Conservation (phyloP, 2,329 filamentous ascomycete species). For the Trichoderma endophyticum region DNA sequence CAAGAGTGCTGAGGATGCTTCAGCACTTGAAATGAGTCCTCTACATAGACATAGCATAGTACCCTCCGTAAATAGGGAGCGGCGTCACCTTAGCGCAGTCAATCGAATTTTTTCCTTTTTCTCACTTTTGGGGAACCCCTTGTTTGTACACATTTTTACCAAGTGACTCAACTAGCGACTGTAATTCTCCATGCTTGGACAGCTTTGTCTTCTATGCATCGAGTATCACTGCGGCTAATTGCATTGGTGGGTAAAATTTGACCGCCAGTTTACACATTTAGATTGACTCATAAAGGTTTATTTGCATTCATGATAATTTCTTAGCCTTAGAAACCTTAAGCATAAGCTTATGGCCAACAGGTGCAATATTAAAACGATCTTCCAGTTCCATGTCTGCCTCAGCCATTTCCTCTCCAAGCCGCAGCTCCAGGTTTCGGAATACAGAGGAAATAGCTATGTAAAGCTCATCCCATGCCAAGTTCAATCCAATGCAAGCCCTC, state of each 20-base stretch:
- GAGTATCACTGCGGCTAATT: neutral
- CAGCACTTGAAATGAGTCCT: neutral
- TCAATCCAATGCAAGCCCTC: neutral
- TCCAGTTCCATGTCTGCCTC: conserved; percentile 4
- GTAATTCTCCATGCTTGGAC: neutral
- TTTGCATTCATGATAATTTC: neutral
- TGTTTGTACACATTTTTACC: neutral
- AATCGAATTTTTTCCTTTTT: neutral
- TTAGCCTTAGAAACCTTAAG: neutral
- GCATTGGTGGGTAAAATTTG: neutral
- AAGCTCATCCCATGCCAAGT: neutral
- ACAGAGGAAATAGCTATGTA: neutral
- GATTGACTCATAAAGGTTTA: neutral
- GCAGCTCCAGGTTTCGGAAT: neutral
- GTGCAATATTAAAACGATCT: neutral
- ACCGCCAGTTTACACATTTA: neutral
- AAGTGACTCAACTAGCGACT: neutral
- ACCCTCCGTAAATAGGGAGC: neutral
- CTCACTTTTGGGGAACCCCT: neutral
- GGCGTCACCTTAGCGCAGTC: neutral
- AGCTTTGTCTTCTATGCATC: neutral
- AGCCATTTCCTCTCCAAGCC: neutral
- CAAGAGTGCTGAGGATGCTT: neutral
- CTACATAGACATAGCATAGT: neutral
- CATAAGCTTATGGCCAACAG: neutral